Percentiles rank a stretch among this genome's conserved stretches.
phyloP scores from a whole-genome alignment of 306 rosid species.

The Ormosia semicastrata region DNA sequence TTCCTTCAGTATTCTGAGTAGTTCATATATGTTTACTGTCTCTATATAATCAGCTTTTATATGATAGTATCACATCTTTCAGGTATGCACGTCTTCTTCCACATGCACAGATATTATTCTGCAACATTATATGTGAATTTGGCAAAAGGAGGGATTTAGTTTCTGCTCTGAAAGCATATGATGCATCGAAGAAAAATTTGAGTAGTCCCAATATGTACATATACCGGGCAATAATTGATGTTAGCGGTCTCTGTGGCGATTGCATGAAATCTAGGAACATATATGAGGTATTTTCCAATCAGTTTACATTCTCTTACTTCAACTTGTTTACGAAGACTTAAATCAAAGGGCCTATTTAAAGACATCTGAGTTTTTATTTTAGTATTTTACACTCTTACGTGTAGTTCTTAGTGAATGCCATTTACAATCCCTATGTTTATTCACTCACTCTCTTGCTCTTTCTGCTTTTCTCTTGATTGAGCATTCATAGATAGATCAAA shows the following conservation, averaged over 20 bases:
- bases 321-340: slow-evolving; percentile 10
- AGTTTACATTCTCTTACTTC: slow-evolving; percentile 10
- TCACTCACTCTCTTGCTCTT: background rate
- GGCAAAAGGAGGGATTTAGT: slow-evolving; percentile 71
- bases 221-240: slow-evolving; percentile 78
- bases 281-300: slow-evolving; percentile 69
- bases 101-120: slow-evolving; percentile 61
- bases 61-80: slow-evolving; percentile 39
- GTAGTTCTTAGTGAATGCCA: background rate
- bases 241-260: slow-evolving; percentile 78
- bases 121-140: slow-evolving; percentile 67
- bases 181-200: slow-evolving; percentile 55
- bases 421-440: background rate
- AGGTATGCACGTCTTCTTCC: slow-evolving; percentile 90
- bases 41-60: background rate
- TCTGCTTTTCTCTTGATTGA: background rate
- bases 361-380: slow-evolving; percentile 13
- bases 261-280: slow-evolving; percentile 81
- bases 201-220: slow-evolving; percentile 67
- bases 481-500: background rate
- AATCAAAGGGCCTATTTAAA: slow-evolving; percentile 9
- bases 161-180: slow-evolving; percentile 75
- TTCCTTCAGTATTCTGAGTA: background rate
- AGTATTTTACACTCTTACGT: slow-evolving; percentile 1
- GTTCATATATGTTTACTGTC: background rate